Percentiles rank a stretch among this genome's conserved stretches.
Conservation (phyloP, 805 yeast genomes). For the Starmerella apis region DNA sequence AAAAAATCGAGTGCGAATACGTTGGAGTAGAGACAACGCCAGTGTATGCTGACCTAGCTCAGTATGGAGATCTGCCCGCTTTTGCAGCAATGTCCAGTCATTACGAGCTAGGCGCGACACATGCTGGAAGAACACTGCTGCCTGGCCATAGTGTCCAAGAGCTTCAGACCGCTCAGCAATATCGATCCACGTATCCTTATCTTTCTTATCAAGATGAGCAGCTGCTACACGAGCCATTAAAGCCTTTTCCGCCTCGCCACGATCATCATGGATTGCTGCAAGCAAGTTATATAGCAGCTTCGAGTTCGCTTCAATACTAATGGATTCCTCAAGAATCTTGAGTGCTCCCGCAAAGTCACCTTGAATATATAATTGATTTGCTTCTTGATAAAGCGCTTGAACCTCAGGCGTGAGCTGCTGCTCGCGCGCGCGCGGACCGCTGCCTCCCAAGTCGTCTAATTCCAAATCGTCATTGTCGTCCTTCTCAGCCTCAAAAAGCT, state of each 20-base stretch:
- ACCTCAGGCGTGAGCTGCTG: conserved; percentile 25
- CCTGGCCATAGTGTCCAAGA: conserved; percentile 54
- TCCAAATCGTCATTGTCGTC: conserved; percentile 16
- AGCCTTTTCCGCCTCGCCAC: conserved; percentile 31
- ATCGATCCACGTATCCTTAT: conserved; percentile 76
- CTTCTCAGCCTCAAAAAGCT: conserved; percentile 11
- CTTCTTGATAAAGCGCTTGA: conserved; percentile 22
- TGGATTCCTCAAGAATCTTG: conserved; percentile 28
- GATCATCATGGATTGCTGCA: conserved; percentile 41
- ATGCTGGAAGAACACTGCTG: conserved; percentile 52
- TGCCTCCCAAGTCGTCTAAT: not conserved
- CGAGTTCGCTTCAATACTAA: conserved; percentile 27
- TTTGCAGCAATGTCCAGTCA: conserved; percentile 69
- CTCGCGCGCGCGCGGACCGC: conserved; percentile 18
- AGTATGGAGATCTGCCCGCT: conserved; percentile 42
- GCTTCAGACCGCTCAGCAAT: conserved; percentile 71
- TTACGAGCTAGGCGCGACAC: conserved; percentile 78
- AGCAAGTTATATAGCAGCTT: conserved; percentile 29
- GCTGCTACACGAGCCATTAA: conserved; percentile 38
- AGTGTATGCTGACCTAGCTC: conserved; percentile 25
- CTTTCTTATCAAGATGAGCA: conserved; percentile 59
- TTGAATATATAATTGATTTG: conserved; percentile 19
- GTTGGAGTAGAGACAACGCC: conserved; percentile 26
- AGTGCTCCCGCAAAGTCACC: conserved; percentile 28
- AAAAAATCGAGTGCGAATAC: conserved; percentile 23